These are phyloP conservation scores for Colletotrichum lini DNA, from an alignment of 2,329 filamentous ascomycete species.

Conservation along the genomic window DNA sequence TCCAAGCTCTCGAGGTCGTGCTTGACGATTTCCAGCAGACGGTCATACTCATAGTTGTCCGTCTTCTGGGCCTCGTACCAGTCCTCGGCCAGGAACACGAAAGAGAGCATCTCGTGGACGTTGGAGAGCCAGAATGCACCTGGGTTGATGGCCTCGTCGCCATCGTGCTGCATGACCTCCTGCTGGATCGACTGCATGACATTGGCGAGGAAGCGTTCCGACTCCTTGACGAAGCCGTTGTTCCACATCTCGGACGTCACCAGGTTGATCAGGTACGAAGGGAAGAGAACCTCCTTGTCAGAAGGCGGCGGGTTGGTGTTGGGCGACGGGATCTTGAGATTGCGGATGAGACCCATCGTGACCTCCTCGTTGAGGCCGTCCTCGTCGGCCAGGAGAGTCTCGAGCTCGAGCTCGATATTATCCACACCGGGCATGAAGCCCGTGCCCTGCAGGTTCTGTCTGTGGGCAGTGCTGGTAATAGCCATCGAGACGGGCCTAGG, in stretches of 20 bases:
- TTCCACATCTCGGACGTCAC: conserved; percentile 99
- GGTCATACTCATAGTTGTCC: conserved; percentile 99
- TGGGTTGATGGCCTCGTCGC: conserved; percentile 96
- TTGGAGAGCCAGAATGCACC: conserved; percentile 99
- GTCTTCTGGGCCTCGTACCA: conserved; percentile 99
- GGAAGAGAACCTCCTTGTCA: conserved; percentile 99
- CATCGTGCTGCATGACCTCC: conserved; percentile 99
- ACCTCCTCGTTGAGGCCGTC: conserved; percentile 97
- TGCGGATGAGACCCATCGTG: conserved; percentile 94
- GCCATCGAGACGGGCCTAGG: conserved; percentile 98
- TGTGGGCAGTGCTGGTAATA: conserved; percentile 76
- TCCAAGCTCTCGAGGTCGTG: conserved; percentile 98
- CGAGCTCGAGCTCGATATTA: conserved; percentile 94
- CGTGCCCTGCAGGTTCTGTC: conserved; percentile 80
- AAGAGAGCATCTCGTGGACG: conserved; percentile 99
- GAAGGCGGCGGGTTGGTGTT: conserved; percentile 90
- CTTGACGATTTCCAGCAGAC: conserved; percentile 97
- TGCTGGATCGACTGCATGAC: conserved; percentile 99
- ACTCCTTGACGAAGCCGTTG: conserved; percentile 99
- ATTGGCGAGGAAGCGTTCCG: conserved; percentile 97
- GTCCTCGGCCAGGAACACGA: conserved; percentile 98
- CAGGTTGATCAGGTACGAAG: conserved; percentile 97
- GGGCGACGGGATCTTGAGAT: conserved; percentile 94
- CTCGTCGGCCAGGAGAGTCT: conserved; percentile 93
- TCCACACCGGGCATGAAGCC: conserved; percentile 87